These are phyloP conservation scores for Coniella lustricola DNA, from an alignment of 2,329 filamentous ascomycete genomes.

Conservation along the genomic window DNA sequence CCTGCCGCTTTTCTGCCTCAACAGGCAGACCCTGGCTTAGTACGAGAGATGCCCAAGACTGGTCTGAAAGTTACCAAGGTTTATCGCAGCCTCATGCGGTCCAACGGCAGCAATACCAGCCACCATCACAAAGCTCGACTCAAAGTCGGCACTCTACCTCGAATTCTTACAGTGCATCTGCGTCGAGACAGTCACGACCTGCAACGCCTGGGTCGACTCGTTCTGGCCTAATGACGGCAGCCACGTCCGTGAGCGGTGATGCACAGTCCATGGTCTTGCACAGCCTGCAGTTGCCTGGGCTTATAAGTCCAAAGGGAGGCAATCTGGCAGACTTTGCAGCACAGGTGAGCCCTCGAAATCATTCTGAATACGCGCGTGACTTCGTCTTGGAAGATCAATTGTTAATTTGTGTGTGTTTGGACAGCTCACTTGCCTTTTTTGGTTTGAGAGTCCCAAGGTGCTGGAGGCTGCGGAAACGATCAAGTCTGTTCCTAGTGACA, in stretches of 20 bases:
- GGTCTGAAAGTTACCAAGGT: conserved; percentile 9
- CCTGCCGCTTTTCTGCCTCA: conserved; percentile 6
- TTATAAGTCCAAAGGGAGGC: conserved; percentile 69
- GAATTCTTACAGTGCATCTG: conserved; percentile 15
- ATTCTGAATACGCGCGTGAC: too few species aligned
- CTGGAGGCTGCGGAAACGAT: conserved; percentile 67
- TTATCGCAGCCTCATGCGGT: conserved; percentile 5
- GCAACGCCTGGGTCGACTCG: conserved; percentile 32
- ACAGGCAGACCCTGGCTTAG: conserved; percentile 10
- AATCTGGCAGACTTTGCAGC: conserved; percentile 78
- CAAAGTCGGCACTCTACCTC: conserved; percentile 6
- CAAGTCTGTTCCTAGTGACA: conserved; percentile 32
- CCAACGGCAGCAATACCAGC: conserved; percentile 10
- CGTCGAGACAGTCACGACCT: conserved; percentile 28
- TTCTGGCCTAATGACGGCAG: conserved; percentile 22
- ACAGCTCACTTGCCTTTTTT: conserved; percentile 92
- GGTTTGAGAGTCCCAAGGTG: conserved; percentile 86
- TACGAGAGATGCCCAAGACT: conserved; percentile 5
- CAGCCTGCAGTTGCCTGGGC: conserved; percentile 64
- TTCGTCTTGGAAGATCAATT: too few species aligned
- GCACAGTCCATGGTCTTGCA: conserved; percentile 45
- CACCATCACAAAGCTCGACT: not conserved
- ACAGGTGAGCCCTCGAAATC: conserved; percentile 55
- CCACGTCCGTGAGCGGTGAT: conserved; percentile 29
- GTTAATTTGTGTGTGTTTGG: conserved; percentile 8